These are phyloP conservation scores for Colletotrichum caudatum DNA, from an alignment of 2,329 filamentous ascomycete genomes.

Conservation along the genomic window DNA sequence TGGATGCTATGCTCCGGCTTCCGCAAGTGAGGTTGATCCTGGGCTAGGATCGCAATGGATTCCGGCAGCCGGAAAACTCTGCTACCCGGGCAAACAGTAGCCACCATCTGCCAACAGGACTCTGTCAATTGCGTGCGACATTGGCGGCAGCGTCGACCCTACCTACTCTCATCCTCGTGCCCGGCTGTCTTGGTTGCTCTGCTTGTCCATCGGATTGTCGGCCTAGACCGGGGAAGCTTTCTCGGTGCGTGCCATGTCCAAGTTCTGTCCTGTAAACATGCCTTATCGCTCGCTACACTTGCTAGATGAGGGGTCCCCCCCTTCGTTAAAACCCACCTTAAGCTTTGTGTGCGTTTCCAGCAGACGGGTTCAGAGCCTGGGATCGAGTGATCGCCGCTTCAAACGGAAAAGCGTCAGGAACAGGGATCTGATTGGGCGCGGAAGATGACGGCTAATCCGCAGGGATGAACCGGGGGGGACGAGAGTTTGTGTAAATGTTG, in stretches of 20 bases:
- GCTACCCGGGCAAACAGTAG: background rate
- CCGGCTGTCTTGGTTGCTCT: background rate
- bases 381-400: slow-evolving; percentile 35
- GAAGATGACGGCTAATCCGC: slow-evolving; percentile 49
- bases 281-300: background rate
- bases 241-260: too few relatives aligned
- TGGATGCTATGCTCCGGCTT: background rate
- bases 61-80: background rate
- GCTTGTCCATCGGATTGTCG: background rate
- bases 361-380: slow-evolving; percentile 5
- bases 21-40: background rate
- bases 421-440: slow-evolving; percentile 56
- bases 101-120: slow-evolving; percentile 1
- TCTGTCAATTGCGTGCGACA: background rate
- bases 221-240: background rate
- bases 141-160: background rate
- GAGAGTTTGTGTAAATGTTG: slow-evolving; percentile 4
- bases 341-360: background rate
- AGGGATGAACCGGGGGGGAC: slow-evolving; percentile 43
- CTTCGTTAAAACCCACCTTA: background rate
- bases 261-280: background rate
- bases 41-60: slow-evolving; percentile 2
- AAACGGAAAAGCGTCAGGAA: slow-evolving; percentile 54
- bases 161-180: slow-evolving; percentile 25
- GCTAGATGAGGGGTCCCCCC: background rate